These are phyloP conservation scores for Hevea brasiliensis DNA, from an alignment of 345 rosid species.

Conservation along the genomic window DNA sequence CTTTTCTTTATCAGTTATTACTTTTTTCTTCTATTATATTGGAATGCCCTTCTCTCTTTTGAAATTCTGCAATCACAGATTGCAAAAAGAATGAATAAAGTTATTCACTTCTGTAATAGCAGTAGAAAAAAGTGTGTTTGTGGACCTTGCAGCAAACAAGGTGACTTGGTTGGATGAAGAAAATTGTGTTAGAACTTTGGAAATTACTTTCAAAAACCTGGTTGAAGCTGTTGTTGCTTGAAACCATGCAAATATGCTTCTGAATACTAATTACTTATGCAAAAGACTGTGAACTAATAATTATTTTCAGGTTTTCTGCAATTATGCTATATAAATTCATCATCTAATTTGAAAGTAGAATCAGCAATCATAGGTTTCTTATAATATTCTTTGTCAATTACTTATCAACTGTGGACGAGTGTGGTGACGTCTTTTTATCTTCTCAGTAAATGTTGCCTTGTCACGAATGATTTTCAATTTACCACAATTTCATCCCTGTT, in stretches of 20 bases:
- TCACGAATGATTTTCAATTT: not conserved
- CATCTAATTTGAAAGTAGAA: not conserved
- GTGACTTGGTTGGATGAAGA: not conserved
- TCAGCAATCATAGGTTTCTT: not conserved
- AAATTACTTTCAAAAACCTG: not conserved
- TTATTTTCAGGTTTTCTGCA: not conserved
- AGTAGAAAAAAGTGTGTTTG: not conserved
- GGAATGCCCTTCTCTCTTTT: not conserved
- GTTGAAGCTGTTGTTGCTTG: not conserved
- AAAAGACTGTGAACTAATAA: not conserved
- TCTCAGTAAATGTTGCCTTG: not conserved
- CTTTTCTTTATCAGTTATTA: not conserved
- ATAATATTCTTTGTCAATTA: not conserved
- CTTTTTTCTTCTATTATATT: not conserved
- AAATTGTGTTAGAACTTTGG: not conserved
- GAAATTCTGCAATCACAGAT: not conserved
- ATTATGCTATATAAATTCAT: not conserved
- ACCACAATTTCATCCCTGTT: not conserved
- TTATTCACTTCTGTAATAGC: not conserved
- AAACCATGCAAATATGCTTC: not conserved
- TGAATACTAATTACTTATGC: not conserved
- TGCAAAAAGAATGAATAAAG: not conserved
- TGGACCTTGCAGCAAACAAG: not conserved
- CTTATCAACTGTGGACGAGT: not conserved
- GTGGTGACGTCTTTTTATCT: not conserved